Percentiles rank a stretch among this genome's conserved stretches.
phyloP scores from a whole-genome alignment of 2,329 filamentous ascomycete genomes.

The Sphaerulina vaccinii region DNA sequence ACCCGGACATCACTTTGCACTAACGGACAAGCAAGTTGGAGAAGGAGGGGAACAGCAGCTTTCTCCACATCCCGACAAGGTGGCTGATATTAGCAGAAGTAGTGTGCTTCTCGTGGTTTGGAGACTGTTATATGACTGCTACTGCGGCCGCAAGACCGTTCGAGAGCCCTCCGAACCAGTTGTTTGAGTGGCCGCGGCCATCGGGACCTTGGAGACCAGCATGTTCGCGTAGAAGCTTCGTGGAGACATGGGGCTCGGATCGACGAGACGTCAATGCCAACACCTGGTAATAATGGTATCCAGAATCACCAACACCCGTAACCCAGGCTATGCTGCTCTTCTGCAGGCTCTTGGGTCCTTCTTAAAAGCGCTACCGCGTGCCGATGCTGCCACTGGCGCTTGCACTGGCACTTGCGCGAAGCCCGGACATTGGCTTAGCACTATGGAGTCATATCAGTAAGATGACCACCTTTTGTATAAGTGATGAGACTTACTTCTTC shows the following conservation, averaged over 20 bases:
- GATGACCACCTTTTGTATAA: neutral
- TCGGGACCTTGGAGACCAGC: too few relatives aligned
- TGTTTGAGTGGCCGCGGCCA: too few relatives aligned
- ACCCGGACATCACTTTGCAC: too few relatives aligned
- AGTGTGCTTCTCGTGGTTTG: neutral
- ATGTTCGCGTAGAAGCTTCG: neutral
- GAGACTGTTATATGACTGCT: too few relatives aligned
- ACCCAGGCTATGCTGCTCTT: neutral
- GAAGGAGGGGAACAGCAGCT: too few relatives aligned
- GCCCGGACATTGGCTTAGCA: neutral
- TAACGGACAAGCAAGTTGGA: too few relatives aligned
- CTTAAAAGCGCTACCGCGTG: neutral
- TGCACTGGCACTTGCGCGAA: constrained; percentile 1
- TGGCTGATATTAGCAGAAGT: neutral
- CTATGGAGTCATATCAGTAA: neutral
- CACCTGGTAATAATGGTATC: too few relatives aligned
- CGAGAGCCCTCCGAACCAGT: too few relatives aligned
- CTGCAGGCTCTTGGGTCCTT: neutral
- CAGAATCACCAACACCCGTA: too few relatives aligned
- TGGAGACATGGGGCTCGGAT: too few relatives aligned
- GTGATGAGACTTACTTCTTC: neutral
- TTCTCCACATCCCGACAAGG: neutral
- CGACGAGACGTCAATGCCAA: too few relatives aligned
- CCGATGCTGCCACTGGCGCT: constrained; percentile 1
- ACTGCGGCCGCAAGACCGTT: too few relatives aligned